Evolutionary conservation across 208 protist species (phyloP).

Genomic region (Leishmania braziliensis): DNA sequence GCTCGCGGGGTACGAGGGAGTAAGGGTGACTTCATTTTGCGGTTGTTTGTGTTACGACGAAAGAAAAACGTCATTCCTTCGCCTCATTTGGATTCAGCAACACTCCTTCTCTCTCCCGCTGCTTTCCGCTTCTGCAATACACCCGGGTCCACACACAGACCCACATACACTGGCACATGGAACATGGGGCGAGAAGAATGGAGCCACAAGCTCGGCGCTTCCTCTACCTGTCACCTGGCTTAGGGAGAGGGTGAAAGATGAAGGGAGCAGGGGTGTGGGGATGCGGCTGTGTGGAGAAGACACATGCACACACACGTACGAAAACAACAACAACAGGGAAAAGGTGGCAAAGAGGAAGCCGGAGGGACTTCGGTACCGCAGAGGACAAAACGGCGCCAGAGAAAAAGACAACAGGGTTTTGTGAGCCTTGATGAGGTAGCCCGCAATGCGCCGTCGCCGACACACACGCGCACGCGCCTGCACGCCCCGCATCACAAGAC

Average conservation of each 20-base stretch:
- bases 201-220: background rate
- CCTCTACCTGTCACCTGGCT: background rate
- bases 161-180: background rate
- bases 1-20: background rate
- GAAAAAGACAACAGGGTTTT: background rate
- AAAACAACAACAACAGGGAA: background rate
- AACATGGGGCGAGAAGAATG: background rate
- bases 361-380: background rate
- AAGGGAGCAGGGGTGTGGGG: background rate
- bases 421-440: background rate
- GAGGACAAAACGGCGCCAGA: background rate
- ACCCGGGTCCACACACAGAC: background rate
- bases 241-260: background rate
- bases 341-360: background rate
- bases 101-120: background rate
- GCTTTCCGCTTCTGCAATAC: background rate
- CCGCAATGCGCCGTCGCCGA: background rate
- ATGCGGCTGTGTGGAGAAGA: background rate
- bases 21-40: background rate
- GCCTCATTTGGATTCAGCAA: background rate
- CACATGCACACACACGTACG: background rate
- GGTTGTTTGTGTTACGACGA: background rate
- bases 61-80: background rate
- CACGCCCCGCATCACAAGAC: background rate
- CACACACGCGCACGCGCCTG: background rate